These are phyloP conservation scores for Gonapodya prolifera DNA, from an alignment of 192 early-diverging fungal genomes.

Conservation along the genomic window DNA sequence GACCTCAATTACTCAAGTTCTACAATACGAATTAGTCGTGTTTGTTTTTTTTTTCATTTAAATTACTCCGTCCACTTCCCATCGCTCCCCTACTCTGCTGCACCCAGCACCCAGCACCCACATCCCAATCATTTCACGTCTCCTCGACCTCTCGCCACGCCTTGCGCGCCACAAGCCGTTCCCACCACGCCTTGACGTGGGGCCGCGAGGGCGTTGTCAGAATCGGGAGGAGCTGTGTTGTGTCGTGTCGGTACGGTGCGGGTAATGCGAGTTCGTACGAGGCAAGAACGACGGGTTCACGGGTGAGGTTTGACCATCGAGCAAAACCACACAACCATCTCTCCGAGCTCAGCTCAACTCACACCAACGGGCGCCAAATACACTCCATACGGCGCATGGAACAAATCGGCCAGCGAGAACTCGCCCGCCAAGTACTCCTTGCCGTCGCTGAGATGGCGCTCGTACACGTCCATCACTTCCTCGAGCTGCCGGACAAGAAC, in stretches of 20 bases:
- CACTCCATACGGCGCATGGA: not conserved
- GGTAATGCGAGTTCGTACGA: not conserved
- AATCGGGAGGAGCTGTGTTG: not conserved
- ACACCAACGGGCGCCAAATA: not conserved
- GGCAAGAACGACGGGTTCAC: not conserved
- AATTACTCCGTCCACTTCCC: no score
- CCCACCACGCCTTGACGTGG: not conserved
- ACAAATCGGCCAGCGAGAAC: not conserved
- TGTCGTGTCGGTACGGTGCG: not conserved
- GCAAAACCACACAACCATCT: not conserved
- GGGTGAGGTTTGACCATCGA: not conserved
- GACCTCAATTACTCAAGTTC: no score
- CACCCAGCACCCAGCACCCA: no score
- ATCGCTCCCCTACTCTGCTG: no score
- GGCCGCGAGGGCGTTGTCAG: not conserved
- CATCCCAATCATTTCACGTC: no score
- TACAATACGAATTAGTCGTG: no score
- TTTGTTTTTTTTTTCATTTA: no score
- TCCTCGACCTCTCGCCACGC: not conserved
- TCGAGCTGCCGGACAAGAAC: not conserved
- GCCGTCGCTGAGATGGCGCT: not conserved
- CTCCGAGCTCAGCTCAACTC: not conserved
- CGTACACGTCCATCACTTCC: not conserved
- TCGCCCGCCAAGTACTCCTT: not conserved
- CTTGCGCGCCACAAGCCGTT: not conserved